Evolutionary conservation across 2,329 filamentous ascomycete species (phyloP).

Genomic region (Nemania abortiva): DNA sequence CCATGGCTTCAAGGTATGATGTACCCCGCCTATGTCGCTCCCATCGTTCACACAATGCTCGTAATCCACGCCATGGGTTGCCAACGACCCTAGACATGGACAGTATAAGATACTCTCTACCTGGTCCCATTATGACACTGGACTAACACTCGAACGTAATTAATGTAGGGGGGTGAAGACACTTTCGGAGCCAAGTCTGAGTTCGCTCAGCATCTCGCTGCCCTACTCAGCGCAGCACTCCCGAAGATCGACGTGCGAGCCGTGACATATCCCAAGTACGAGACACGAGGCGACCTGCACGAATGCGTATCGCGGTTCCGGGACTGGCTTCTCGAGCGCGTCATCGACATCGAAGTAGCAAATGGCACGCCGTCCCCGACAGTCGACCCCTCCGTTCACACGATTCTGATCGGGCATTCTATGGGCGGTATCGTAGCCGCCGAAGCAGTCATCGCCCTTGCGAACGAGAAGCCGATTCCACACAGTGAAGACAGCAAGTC

Average conservation of each 20-base stretch:
- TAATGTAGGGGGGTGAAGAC: conserved; percentile 75
- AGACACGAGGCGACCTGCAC: conserved; percentile 81
- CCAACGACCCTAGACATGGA: not conserved
- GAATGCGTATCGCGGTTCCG: conserved; percentile 79
- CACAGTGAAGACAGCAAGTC: conserved; percentile 42
- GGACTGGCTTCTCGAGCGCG: conserved; percentile 88
- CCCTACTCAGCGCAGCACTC: conserved; percentile 72
- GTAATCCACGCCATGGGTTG: not conserved
- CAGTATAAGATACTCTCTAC: not conserved
- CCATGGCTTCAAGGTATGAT: conserved; percentile 80
- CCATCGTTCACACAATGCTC: not conserved
- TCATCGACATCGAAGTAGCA: conserved; percentile 93
- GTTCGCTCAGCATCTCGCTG: conserved; percentile 79
- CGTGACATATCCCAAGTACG: conserved; percentile 82
- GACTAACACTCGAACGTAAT: conserved; percentile 14
- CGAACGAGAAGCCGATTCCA: conserved; percentile 65
- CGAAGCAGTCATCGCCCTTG: conserved; percentile 82
- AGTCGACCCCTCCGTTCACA: conserved; percentile 50
- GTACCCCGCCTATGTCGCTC: conserved; percentile 15
- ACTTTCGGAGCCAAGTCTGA: conserved; percentile 76
- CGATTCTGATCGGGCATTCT: conserved; percentile 51
- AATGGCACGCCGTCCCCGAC: conserved; percentile 62
- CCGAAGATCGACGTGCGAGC: conserved; percentile 76
- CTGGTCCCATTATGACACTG: not conserved
- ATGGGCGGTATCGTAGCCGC: conserved; percentile 94